Conservation (phyloP, 306 rosid genomes). For the Corylus heterophylla region DNA sequence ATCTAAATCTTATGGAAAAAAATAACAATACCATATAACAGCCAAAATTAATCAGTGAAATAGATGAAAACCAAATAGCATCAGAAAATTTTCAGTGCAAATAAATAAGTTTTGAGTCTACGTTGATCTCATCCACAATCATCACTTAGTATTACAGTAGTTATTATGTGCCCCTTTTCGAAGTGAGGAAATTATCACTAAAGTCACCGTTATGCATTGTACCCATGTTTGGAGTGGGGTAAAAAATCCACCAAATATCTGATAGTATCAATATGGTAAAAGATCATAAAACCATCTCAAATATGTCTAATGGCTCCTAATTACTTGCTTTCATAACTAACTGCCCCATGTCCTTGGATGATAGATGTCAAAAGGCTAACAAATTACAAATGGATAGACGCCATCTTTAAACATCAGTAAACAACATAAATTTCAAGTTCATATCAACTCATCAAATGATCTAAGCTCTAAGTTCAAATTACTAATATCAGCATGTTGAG, state of each 20-base stretch:
- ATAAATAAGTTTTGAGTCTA: not conserved
- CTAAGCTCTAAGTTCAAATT: not conserved
- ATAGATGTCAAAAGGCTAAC: slow-evolving; percentile 1
- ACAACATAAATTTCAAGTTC: not conserved
- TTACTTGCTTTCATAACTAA: not conserved
- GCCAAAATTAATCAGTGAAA: not conserved
- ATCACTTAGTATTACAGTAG: not conserved
- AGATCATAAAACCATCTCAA: not conserved
- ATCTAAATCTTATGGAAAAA: not conserved
- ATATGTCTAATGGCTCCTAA: not conserved
- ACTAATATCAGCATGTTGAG: slow-evolving; percentile 6
- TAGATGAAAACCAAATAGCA: not conserved
- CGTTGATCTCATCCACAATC: not conserved
- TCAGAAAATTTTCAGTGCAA: not conserved
- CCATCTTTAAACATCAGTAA: not conserved
- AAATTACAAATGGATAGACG: not conserved
- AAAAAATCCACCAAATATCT: not conserved
- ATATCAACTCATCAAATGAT: not conserved
- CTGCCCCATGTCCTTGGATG: not conserved
- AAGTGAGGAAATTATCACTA: not conserved
- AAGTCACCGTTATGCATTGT: not conserved
- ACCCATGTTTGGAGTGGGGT: not conserved
- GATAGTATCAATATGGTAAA: not conserved
- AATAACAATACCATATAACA: not conserved
- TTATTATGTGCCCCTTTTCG: not conserved